Evolutionary conservation across 352 stramenopile species (phyloP), one percentile per base, ranked within the genome.

Genomic region (Globisporangium recalcitrans): DNA sequence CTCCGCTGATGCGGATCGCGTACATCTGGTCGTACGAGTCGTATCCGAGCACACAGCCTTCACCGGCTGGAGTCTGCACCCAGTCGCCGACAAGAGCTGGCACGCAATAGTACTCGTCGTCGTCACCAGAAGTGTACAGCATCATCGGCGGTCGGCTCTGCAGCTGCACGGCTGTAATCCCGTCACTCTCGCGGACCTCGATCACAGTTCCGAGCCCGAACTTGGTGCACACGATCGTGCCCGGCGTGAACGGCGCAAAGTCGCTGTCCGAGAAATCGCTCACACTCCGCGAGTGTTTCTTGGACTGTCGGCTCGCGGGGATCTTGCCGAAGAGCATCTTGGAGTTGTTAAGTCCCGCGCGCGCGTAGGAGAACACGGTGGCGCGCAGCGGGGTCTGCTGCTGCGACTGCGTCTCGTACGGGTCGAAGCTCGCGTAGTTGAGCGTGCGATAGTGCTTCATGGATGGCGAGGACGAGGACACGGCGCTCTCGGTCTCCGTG

Each of bases 151-250:
- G 63, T 10, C 47, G 65, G 27, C 70, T 61, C 63, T 88, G 78
- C 8, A 91, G 60, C 14, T 74, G 60, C 48, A 91, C 72, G 14
- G 76, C 68, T 14, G 74, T 77, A 26, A 88, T 68, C 46, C 75
- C 78, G 52, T 91, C 78, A 8, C 78, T 67, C 19, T 72, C 60
- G 44, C 82, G 71, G 14, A 83, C 72, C 2, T 70, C 72, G n/a
- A 77, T 21, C 46, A 91, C 70, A n/a, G 72, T 79, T 22, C 82
- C 82, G 8, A 91, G 78, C 0, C 82, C 82, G 56, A 87, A 91
- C 34, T 68, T 67, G 36, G 82, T 91, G 19, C 70, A 83, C 31
- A 91, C 77, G 57, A 73, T 70, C 26, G 73, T 75, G 16, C 78
- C 80, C 1, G 70, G 60, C 13, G 64, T 51, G 38, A 82, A 78